phyloP scores from a whole-genome alignment of 495 filamentous ascomycete species.

The Trichoderma gamsii region DNA sequence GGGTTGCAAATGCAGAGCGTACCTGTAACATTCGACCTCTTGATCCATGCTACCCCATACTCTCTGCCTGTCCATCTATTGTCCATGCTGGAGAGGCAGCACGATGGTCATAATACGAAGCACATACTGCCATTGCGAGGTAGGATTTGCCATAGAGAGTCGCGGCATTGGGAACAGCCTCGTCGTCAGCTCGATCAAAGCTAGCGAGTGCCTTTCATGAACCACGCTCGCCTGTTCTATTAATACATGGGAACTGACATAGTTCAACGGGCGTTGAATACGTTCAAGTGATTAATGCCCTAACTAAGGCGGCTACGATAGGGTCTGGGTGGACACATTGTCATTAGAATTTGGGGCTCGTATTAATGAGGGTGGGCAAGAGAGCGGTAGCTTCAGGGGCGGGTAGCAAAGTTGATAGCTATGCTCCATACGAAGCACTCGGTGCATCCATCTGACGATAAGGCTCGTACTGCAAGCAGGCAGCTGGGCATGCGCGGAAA shows the following conservation, averaged over 20 bases:
- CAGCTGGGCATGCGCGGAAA: no score
- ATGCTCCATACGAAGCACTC: not conserved
- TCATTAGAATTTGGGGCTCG: conserved; percentile 1
- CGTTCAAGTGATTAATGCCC: not conserved
- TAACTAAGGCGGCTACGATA: not conserved
- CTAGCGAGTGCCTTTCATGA: not conserved
- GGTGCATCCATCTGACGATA: no score
- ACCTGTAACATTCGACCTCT: not conserved
- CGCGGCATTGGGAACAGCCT: not conserved
- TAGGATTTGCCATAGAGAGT: not conserved
- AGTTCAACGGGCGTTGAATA: not conserved
- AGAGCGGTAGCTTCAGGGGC: conserved; percentile 5
- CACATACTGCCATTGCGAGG: no score
- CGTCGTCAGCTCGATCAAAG: not conserved
- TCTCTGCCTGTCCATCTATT: not conserved
- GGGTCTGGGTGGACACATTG: not conserved
- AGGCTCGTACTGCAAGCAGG: no score
- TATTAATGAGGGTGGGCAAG: conserved; percentile 8
- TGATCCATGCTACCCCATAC: conserved; percentile 14
- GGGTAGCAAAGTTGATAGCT: not conserved
- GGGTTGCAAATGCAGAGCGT: not conserved
- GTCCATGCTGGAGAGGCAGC: not conserved
- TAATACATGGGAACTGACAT: not conserved
- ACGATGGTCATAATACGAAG: not conserved
- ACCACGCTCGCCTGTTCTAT: not conserved